phyloP scores from a whole-genome alignment of 1,139 yeast genomes.

The Lodderomyces oxycetoniae region DNA sequence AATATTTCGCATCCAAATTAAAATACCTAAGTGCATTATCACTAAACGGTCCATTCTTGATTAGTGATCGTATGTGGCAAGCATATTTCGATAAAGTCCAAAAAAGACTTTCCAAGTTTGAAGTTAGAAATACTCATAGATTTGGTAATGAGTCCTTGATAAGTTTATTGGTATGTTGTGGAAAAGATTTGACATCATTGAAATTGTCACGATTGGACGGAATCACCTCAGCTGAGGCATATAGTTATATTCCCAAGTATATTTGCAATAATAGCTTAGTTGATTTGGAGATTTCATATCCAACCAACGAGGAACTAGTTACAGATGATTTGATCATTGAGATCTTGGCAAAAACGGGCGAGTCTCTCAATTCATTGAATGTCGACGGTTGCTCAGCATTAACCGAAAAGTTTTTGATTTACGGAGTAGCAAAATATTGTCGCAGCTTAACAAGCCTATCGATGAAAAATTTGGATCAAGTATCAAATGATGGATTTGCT shows the following conservation, averaged over 20 bases:
- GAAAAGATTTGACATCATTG: constrained; percentile 44
- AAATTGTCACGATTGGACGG: constrained; percentile 70
- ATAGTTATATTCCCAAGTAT: constrained; percentile 62
- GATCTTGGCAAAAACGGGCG: constrained; percentile 58
- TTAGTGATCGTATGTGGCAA: constrained; percentile 73
- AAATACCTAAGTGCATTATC: constrained; percentile 47
- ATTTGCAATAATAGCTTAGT: constrained; percentile 43
- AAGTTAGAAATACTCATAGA: constrained; percentile 77
- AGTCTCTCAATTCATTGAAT: constrained; percentile 50
- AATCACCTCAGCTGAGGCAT: constrained; percentile 51
- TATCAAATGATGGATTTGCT: constrained; percentile 63
- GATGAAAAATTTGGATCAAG: constrained; percentile 48
- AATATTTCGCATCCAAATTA: constrained; percentile 58
- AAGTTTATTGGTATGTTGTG: constrained; percentile 59
- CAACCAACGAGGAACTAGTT: constrained; percentile 58
- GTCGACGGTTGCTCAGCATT: constrained; percentile 71
- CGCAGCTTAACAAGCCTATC: constrained; percentile 51
- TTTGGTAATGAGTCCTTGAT: constrained; percentile 65
- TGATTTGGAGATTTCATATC: constrained; percentile 65
- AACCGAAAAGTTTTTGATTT: constrained; percentile 58
- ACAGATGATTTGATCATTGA: constrained; percentile 69
- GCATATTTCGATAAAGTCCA: constrained; percentile 53
- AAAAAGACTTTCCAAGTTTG: constrained; percentile 37
- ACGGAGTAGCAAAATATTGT: constrained; percentile 60
- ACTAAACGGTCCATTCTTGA: constrained; percentile 84